Evolutionary conservation across 257 asterid species (phyloP).

Genomic region (Przewalskia tangutica): DNA sequence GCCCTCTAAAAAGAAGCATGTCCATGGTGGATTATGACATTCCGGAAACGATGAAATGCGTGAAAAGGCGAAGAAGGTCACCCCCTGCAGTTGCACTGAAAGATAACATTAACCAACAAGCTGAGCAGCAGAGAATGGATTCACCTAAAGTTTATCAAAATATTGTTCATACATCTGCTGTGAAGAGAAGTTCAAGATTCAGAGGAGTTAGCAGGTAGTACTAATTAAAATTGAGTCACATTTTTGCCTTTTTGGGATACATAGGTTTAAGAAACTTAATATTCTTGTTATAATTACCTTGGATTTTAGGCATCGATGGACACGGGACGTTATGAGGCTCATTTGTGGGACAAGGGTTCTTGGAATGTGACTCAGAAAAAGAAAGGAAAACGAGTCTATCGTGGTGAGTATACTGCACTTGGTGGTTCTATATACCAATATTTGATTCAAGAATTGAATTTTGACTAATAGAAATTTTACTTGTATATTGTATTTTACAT

Average conservation of each 20-base stretch:
- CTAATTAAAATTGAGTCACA: background rate
- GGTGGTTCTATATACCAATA: background rate
- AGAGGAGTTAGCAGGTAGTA: slow-evolving; percentile 82
- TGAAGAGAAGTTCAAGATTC: slow-evolving; percentile 71
- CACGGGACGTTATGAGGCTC: slow-evolving; percentile 84
- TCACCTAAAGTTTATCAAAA: slow-evolving; percentile 21
- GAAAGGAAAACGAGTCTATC: slow-evolving; percentile 85
- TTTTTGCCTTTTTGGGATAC: background rate
- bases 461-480: background rate
- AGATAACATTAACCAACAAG: background rate
- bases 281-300: background rate
- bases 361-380: slow-evolving; percentile 81
- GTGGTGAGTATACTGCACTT: slow-evolving; percentile 44
- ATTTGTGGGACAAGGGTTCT: slow-evolving; percentile 78
- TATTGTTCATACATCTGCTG: slow-evolving; percentile 10
- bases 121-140: slow-evolving; percentile 13
- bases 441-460: background rate
- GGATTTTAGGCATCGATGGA: slow-evolving; percentile 62
- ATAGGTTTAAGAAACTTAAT: background rate
- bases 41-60: slow-evolving; percentile 23
- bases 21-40: slow-evolving; percentile 16
- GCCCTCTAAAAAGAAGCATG: slow-evolving; percentile 18
- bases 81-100: slow-evolving; percentile 17
- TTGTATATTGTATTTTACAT: background rate
- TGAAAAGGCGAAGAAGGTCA: slow-evolving; percentile 50